phyloP scores from a whole-genome alignment of 805 yeast genomes.

The Metschnikowia lachancei region DNA sequence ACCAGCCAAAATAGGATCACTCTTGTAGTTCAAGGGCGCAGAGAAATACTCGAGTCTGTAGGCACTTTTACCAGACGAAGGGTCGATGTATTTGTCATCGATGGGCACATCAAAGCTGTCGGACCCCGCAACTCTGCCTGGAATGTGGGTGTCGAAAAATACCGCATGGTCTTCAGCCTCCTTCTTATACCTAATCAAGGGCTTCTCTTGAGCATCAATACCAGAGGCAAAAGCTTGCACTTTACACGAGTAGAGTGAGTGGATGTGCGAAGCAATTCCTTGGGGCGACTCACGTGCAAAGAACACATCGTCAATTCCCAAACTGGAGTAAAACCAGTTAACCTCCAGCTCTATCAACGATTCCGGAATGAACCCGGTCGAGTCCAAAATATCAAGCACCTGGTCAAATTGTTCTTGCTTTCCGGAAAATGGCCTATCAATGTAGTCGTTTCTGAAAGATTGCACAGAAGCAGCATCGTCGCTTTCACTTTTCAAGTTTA shows the following conservation, averaged over 20 bases:
- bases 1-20: slow-evolving; percentile 46
- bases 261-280: slow-evolving; percentile 79
- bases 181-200: slow-evolving; percentile 73
- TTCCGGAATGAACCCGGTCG: slow-evolving; percentile 87
- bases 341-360: slow-evolving; percentile 80
- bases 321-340: slow-evolving; percentile 79
- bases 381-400: slow-evolving; percentile 78
- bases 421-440: slow-evolving; percentile 71
- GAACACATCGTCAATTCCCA: slow-evolving; percentile 90
- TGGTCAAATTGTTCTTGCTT: slow-evolving; percentile 75
- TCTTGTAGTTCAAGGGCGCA: slow-evolving; percentile 52
- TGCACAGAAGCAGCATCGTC: slow-evolving; percentile 34
- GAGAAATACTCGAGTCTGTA: slow-evolving; percentile 79
- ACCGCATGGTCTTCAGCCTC: slow-evolving; percentile 86
- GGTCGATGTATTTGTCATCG: slow-evolving; percentile 77
- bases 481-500: slow-evolving; percentile 16
- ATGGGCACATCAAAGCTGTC: slow-evolving; percentile 64
- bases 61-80: slow-evolving; percentile 37
- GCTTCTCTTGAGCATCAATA: slow-evolving; percentile 47
- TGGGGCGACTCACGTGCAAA: slow-evolving; percentile 82
- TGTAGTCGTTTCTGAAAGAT: slow-evolving; percentile 57
- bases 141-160: slow-evolving; percentile 72
- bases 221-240: slow-evolving; percentile 72
- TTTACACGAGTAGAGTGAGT: slow-evolving; percentile 88
- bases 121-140: slow-evolving; percentile 35